Conservation (phyloP, 179 eudicot genomes). For the Pouteria campechiana region DNA sequence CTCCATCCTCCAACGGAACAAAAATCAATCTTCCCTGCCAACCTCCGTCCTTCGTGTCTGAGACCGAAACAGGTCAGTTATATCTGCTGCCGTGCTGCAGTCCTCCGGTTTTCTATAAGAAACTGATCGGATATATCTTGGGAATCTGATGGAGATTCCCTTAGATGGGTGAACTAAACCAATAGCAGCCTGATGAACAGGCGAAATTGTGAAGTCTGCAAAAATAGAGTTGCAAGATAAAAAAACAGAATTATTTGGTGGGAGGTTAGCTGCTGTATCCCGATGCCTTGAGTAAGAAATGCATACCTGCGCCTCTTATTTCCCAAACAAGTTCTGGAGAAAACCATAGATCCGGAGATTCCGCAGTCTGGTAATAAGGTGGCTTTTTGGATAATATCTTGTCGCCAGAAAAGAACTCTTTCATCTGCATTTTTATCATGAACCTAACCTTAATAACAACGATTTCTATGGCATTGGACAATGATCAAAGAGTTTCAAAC, state of each 20-base stretch:
- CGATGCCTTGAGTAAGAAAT: too few relatives aligned
- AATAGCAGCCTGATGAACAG: constrained; percentile 86
- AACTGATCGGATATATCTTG: constrained; percentile 54
- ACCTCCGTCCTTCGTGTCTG: constrained; percentile 91
- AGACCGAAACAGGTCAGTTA: constrained; percentile 78
- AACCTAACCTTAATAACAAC: too few relatives aligned
- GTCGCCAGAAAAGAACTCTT: constrained; percentile 69
- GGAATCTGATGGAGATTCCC: constrained; percentile 86
- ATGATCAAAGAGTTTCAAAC: too few relatives aligned
- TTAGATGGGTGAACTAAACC: constrained; percentile 85
- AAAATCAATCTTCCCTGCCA: background rate
- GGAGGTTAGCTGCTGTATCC: too few relatives aligned
- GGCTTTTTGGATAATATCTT: constrained; percentile 64
- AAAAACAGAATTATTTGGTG: too few relatives aligned
- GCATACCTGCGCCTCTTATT: constrained; percentile 84
- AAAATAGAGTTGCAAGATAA: too few relatives aligned
- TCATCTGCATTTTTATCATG: too few relatives aligned
- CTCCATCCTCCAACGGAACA: background rate
- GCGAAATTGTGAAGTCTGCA: constrained; percentile 89
- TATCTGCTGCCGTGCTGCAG: constrained; percentile 61
- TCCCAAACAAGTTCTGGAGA: constrained; percentile 83
- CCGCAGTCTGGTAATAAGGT: constrained; percentile 65
- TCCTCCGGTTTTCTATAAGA: constrained; percentile 74
- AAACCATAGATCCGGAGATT: constrained; percentile 83
- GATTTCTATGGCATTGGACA: too few relatives aligned